A percentile compares a stretch with the other conserved stretches of the same genome.
phyloP scores from a whole-genome alignment of 108 stramenopile species.

The Epipyxis sp. region DNA sequence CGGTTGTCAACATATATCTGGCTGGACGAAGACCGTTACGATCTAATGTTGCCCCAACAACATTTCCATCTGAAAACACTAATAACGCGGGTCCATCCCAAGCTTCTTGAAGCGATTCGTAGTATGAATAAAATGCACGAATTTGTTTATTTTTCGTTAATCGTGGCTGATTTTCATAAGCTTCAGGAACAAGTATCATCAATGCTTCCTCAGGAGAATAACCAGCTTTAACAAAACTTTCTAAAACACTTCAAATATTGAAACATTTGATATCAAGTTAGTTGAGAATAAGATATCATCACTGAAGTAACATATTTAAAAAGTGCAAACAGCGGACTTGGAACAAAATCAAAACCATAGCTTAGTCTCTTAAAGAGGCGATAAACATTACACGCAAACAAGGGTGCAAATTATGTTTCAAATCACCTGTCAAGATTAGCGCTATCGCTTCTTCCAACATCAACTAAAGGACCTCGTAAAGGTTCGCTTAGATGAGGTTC shows the following conservation, averaged over 20 bases:
- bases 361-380: too few relatives aligned
- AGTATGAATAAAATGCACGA: slow-evolving; percentile 44
- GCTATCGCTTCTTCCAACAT: slow-evolving; percentile 42
- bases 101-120: slow-evolving; percentile 47
- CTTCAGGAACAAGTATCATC: slow-evolving; percentile 50
- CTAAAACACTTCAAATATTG: too few relatives aligned
- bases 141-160: slow-evolving; percentile 36
- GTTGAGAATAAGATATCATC: too few relatives aligned
- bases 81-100: slow-evolving; percentile 52
- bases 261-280: too few relatives aligned
- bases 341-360: too few relatives aligned
- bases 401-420: too few relatives aligned
- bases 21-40: slow-evolving; percentile 45
- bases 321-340: too few relatives aligned
- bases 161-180: slow-evolving; percentile 39
- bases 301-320: too few relatives aligned
- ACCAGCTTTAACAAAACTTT: slow-evolving; percentile 39
- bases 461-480: slow-evolving; percentile 24
- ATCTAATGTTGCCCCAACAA: slow-evolving; percentile 47
- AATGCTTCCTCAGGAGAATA: slow-evolving; percentile 43
- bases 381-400: too few relatives aligned
- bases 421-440: slow-evolving; percentile 51
- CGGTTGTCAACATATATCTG: neutral
- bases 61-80: slow-evolving; percentile 49
- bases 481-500: neutral